Base-by-base conservation (phyloP, 2,329 filamentous ascomycete genomes). In the Aspergillus unguis region DNA sequence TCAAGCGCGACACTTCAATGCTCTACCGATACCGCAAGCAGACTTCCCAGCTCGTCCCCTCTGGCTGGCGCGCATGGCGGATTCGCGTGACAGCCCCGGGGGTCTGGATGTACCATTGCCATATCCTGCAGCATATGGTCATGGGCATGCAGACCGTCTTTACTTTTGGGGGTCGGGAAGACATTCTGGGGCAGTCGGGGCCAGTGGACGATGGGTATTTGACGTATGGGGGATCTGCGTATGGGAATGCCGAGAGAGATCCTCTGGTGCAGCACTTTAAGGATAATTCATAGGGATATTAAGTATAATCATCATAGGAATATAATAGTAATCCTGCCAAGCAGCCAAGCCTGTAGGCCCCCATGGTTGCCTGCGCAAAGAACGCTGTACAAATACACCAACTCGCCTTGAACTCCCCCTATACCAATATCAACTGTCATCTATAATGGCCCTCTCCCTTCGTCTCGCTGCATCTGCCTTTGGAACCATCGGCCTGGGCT, bases 1-100 rank as follows among this genome's bases (percentile, higher is more conserved):
- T 75, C 3, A 57, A 61, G 29, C 65, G 79, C 4, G 76, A 79
- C 48, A 78, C 75, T 0, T 83, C 80, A 1, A 76, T 82, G 57
- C 68, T 86, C 3, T 83, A 83, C 57, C 68, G 78, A 2, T 86
- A 85, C 57, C 66, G 65, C 0, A 57, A 67, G 3, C 72, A 71
- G 26, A 76, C 74, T 0, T 57, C 57, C 2, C 64, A 75, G 0
- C 68, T 75, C 3, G 63, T 71, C 5, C 74, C 73, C 2, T 71
- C 75, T 0, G 82, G 83, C 0, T 87, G 84, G 84, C 71, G 83
- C 23, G 83, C 76, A 0, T 86, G 83, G 84, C 71, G 84, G 7
- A 66, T 85, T 1, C 71, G 80, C 3, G 77, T 84, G 0, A 71
- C 67, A 6, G 67, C 77, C 51, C 65, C 77, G 0, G 83, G 82